phyloP scores from a whole-genome alignment of 177 flowering plant genomes.

The Telopea speciosissima region DNA sequence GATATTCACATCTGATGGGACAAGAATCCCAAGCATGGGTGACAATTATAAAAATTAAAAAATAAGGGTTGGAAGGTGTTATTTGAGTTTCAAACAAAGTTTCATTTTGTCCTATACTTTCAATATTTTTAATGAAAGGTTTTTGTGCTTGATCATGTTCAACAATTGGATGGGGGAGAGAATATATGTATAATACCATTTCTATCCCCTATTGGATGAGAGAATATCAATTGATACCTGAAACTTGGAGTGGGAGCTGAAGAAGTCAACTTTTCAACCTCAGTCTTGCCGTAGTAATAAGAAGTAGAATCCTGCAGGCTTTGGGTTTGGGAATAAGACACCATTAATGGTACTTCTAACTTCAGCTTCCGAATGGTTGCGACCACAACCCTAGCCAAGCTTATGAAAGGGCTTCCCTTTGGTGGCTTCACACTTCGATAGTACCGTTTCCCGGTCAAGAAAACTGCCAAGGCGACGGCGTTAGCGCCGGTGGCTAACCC shows the following conservation, averaged over 20 bases:
- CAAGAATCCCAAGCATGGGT: no score
- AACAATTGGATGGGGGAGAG: no score
- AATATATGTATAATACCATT: no score
- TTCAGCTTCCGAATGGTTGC: constrained; percentile 30
- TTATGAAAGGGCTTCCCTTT: constrained; percentile 31
- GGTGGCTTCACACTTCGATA: constrained; percentile 32
- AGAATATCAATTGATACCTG: neutral
- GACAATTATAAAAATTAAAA: no score
- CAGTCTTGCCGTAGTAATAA: constrained; percentile 7
- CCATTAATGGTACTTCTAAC: neutral
- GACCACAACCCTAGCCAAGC: constrained; percentile 33
- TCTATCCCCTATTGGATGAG: no score
- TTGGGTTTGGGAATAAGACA: neutral
- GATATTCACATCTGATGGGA: no score
- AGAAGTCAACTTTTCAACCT: neutral
- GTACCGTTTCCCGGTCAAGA: constrained; percentile 24
- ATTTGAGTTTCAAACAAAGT: no score
- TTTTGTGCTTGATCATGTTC: no score
- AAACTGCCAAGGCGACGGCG: constrained; percentile 18
- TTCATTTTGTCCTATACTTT: no score
- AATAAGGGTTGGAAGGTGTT: no score
- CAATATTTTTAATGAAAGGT: no score
- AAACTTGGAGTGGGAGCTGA: neutral
- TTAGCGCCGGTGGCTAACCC: constrained; percentile 20
- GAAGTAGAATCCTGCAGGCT: neutral